Evolutionary conservation across 306 rosid species (phyloP), one percentile per base, ranked within the genome.

Genomic region (Lablab purpureus): DNA sequence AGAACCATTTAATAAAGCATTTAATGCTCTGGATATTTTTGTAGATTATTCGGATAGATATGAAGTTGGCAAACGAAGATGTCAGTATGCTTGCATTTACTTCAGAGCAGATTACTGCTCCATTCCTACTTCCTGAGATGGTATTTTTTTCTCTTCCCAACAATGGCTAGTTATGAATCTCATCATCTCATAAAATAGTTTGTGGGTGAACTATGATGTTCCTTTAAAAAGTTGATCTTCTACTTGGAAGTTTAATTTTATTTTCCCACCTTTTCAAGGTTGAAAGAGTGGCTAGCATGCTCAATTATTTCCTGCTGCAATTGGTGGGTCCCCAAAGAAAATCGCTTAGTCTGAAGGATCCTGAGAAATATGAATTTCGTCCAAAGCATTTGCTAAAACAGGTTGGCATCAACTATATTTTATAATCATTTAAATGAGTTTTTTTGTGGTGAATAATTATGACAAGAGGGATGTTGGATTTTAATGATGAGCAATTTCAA

Each of bases 251-350:
- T 37, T 58, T 18, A 51, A 12, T 81, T 41, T 27, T 56, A 7
- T 71, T 37, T 81, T 18, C 10, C 22, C 36, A 54, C 78, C 43
- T 73, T 74, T 80, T 73, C 71, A 86, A 96, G 99, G 98, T 96
- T 62, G 99, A 96, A 70, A 87, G 99, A 83, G 99, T 96, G 76
- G 99, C 99, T 62, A 93, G 99, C 84, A 96, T 96, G 99, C 98
- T 96, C 82, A 96, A 93, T 90, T 96, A 96, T 69, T 96, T 96
- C 87, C 86, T 96, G 78, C 83, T 93, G 81, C 99, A 96, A 87
- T 88, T 96, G 78, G 99, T 91, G 76, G 99, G 99, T 73, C 99
- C 99, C 59, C 99, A 96, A 78, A 89, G 98, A 82, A 96, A 79
- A 88, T 93, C 98, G 10, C 99, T 96, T 73, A 90, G 84, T 77